These are phyloP conservation scores for Harringtonia aguacate DNA, from an alignment of 2,329 filamentous ascomycete species.

Conservation along the genomic window DNA sequence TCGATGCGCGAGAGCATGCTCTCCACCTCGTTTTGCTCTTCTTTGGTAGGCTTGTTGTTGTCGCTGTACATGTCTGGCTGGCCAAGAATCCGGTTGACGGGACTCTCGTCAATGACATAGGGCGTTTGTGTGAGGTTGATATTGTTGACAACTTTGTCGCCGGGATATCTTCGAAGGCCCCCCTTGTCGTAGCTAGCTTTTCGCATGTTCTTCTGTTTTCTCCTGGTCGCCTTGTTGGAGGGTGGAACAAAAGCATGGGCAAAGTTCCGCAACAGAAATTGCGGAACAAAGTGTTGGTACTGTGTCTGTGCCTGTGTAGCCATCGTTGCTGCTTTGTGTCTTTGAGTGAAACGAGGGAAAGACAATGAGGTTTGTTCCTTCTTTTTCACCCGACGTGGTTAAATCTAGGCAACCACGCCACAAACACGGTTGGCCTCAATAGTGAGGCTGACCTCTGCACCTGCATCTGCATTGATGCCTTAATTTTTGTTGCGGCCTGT, in stretches of 20 bases:
- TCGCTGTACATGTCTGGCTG: slow-evolving; percentile 14
- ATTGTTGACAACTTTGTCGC: neutral
- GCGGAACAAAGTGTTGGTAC: neutral
- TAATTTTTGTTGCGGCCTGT: too few species aligned
- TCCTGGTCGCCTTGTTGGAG: neutral
- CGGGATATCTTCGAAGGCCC: neutral
- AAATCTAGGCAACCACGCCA: too few species aligned
- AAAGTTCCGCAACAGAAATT: neutral
- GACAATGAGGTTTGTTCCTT: too few species aligned
- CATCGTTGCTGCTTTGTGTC: too few species aligned
- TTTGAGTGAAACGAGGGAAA: too few species aligned
- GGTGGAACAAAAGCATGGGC: neutral
- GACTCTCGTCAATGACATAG: slow-evolving; percentile 7
- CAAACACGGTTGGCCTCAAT: too few species aligned
- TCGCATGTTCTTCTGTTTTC: neutral
- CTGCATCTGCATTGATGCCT: too few species aligned
- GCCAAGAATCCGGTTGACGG: slow-evolving; percentile 12
- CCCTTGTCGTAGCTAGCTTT: neutral
- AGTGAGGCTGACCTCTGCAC: too few species aligned
- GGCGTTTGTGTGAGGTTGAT: neutral
- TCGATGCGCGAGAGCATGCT: slow-evolving; percentile 10
- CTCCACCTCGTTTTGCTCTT: slow-evolving; percentile 8
- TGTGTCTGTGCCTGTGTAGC: neutral
- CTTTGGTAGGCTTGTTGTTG: slow-evolving; percentile 6
- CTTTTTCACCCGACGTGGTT: too few species aligned